Base-by-base conservation (phyloP, 2,329 filamentous ascomycete genomes). In the Colletotrichum sojae region DNA sequence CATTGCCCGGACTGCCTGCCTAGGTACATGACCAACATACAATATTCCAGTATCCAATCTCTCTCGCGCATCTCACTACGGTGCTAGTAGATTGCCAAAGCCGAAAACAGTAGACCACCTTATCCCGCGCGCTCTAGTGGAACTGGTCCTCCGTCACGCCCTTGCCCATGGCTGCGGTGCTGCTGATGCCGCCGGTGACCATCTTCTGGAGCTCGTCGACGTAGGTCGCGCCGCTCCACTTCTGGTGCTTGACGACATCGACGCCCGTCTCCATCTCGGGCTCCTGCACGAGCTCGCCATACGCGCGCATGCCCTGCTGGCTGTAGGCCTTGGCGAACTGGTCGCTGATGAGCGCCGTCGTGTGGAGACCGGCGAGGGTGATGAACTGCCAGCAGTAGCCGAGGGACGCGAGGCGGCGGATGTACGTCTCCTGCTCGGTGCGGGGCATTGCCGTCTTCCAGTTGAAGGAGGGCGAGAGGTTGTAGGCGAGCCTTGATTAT, bases 341-440 rank as follows among this genome's bases (percentile, higher is more conserved):
- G 83, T 98, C 90, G 76, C 91, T 92, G 83, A 97, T 97, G 61
- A 99, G 89, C 45, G 95, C 96, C 4, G 94, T 98, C 71, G 94
- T 97, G 86, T 99, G 96, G 78, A 99, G 88, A 74, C 96, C 96
- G 5, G 95, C 96, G 54, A 99, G 90, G n/a, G 96, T 99, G 86
- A 99, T 99, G 87, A 99, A 99, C 83, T 99, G 96, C 96, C 96
- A 99, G 89, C 94, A 97, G 89, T 99, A 99, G 72, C 96, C 96
- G 56, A 99, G 89, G 71, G 85, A 78, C 70, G 91, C 94, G 48
- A 99, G 92, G 49, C 96, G 93, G 72, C 91, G 86, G 85, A 99
- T 99, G 85, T 98, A 99, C 20, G 96, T 99, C 85, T 97, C 94
- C 84, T 99, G 96, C 80, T 98, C 95, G 61, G 88, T 87, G 73